A percentile compares a stretch with the other conserved stretches of the same genome.
Conservation (phyloP, 495 filamentous ascomycete genomes). For the Neurospora hispaniola region DNA sequence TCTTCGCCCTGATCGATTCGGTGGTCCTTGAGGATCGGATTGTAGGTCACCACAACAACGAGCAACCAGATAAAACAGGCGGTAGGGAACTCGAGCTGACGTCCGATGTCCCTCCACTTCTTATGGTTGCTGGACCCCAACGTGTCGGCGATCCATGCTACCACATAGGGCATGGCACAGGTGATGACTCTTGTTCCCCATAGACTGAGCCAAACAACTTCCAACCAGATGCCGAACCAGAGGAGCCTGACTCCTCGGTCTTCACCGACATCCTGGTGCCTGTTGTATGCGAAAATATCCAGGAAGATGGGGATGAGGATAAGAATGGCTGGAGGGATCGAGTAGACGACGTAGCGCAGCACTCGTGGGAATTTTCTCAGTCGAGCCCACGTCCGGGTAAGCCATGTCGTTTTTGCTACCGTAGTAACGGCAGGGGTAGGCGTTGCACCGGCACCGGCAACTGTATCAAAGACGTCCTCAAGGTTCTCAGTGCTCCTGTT, state of each 20-base stretch:
- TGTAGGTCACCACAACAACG: slow-evolving; percentile 61
- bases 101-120: slow-evolving; percentile 88
- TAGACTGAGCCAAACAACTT: slow-evolving; percentile 84
- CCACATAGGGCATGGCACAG: slow-evolving; percentile 57
- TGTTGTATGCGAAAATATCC: slow-evolving; percentile 52
- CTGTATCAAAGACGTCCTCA: slow-evolving; percentile 76
- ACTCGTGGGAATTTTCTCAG: slow-evolving; percentile 68
- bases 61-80: slow-evolving; percentile 93
- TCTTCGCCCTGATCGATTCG: slow-evolving; percentile 40
- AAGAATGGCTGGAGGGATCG: slow-evolving; percentile 61
- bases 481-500: slow-evolving; percentile 36
- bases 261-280: slow-evolving; percentile 36
- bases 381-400: slow-evolving; percentile 34
- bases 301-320: slow-evolving; percentile 75
- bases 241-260: slow-evolving; percentile 69
- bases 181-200: slow-evolving; percentile 76
- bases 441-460: slow-evolving; percentile 30
- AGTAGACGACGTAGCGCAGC: slow-evolving; percentile 80
- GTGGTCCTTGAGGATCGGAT: slow-evolving; percentile 66
- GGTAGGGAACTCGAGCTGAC: slow-evolving; percentile 73
- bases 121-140: slow-evolving; percentile 76
- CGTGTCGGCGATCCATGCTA: slow-evolving; percentile 58
- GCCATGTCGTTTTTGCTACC: slow-evolving; percentile 52
- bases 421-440: slow-evolving; percentile 45
- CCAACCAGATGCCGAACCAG: slow-evolving; percentile 94